Evolutionary conservation across 2,329 filamentous ascomycete genomes (phyloP), one percentile per base, ranked within the genome.

Genomic region (Diaporthe citriasiana): DNA sequence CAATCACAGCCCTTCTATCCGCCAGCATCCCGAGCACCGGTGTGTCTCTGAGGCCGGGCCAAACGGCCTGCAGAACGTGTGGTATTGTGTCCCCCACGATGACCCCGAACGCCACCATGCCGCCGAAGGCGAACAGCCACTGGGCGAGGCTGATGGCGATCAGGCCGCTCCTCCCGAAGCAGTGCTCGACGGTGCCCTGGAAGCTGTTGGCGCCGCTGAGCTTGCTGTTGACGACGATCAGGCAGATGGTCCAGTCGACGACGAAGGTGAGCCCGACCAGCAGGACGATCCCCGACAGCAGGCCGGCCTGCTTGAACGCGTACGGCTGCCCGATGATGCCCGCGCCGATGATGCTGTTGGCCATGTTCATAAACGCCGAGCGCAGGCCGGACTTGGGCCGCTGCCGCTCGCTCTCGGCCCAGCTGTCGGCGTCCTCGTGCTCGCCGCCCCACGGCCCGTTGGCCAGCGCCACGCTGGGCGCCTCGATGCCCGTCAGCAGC

Each of bases 361-460:
- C 96, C 97, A 99, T 99, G 85, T 99, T 99, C 95, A 98, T 98
- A 78, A 99, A 98, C 4, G 97, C 96, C 81, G 93, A 94, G 76
- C 90, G 88, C 84, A 98, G 89, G 7, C 93, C 93, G 73, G 94
- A 97, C 84, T 96, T 96, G 60, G 96, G 95, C 73, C 95, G 89
- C 53, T 80, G 80, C 72, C 87, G 86, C 81, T 92, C 89, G 45
- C 86, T 84, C 78, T 89, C 87, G 7, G 87, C 88, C 83, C 87
- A 87, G 55, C 85, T 80, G 70, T 86, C 82, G 77, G 87, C 85
- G 56, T 84, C 82, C 59, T 80, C 81, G 56, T 63, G 25, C 75
- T 79, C 79, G 40, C 81, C 81, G 40, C 68, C 71, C 79, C 82
- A 82, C 8, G 82, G 82, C 86, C 86, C 77, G 83, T 92, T 85